Evolutionary conservation across 192 early-diverging fungal species (phyloP), one percentile per base, ranked within the genome.

Genomic region (Dispira parvispora): DNA sequence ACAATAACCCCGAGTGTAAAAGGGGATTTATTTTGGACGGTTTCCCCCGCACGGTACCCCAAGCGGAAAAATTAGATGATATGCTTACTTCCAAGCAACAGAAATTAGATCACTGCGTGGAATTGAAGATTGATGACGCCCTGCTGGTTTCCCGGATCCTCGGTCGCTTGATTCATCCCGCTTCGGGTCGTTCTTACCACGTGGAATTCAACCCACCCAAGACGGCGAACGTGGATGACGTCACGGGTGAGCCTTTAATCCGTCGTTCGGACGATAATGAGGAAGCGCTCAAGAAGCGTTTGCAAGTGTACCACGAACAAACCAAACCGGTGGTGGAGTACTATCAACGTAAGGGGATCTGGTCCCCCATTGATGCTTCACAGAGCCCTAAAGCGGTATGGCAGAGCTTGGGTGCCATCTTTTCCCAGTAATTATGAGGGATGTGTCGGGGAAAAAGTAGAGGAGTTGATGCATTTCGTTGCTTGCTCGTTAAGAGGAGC

Each of bases 1-100:
- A 92, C 63, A 85, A 81, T 73, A 97, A 97, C 83, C 62, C 80
- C 47, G 91, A 90, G 73, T 99, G 96, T 86, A 87, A 86, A 76
- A 89, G 91, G 67, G 96, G 96, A 23, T 99, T 99, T 76, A 99
- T 99, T 67, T 80, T 99, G 38, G 96, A 99, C 74, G 96, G 96
- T 18, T 99, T 99, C 84, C 96, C 96, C 63, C 88, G 96, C 65
- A 99, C 96, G 43, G 92, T 96, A 62, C 82, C 84, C 45, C 96
- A 99, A 78, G 96, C 96, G 25, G 84, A 96, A 76, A 99, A 99
- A 85, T 76, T 99, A 62, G 96, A 99, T 75, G 78, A 84, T 63
- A 99, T 99, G 96, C 82, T 99, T 66, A 80, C 78, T 42, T 65
- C 75, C 44, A 75, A 81, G 62, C 85, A 89, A 56, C 78, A 86